phyloP scores from a whole-genome alignment of 1,139 yeast species.

The Pichia sp. region DNA sequence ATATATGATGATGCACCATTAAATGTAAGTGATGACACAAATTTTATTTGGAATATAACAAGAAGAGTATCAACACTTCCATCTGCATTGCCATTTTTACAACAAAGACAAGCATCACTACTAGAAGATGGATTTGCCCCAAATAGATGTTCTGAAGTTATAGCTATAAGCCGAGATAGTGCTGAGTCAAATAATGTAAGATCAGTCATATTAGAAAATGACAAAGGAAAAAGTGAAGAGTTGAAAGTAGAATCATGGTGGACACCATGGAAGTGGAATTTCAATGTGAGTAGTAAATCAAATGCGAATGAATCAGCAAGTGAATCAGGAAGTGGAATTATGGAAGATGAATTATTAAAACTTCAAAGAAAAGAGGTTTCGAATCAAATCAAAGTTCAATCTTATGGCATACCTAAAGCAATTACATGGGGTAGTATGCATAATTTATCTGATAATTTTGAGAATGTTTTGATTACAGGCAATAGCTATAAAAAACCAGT shows the following conservation, averaged over 20 bases:
- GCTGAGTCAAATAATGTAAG: background rate
- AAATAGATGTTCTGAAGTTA: slow-evolving; percentile 5
- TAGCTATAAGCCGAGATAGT: background rate
- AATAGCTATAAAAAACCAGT: slow-evolving; percentile 32
- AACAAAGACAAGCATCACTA: background rate
- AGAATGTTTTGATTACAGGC: slow-evolving; percentile 35
- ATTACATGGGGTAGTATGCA: slow-evolving; percentile 23
- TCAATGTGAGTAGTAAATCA: background rate
- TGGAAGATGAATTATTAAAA: slow-evolving; percentile 12
- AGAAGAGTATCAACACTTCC: slow-evolving; percentile 6
- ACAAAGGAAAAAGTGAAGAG: background rate
- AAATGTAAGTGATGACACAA: background rate
- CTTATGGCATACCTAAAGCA: slow-evolving; percentile 19
- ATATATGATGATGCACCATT: background rate
- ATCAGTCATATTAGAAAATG: background rate
- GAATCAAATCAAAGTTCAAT: slow-evolving; percentile 17
- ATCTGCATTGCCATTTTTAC: background rate
- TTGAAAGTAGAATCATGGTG: slow-evolving; percentile 8
- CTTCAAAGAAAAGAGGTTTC: slow-evolving; percentile 14
- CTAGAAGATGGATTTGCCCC: slow-evolving; percentile 1
- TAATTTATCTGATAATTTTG: slow-evolving; percentile 14
- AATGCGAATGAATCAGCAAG: slow-evolving; percentile 1
- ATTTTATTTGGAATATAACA: slow-evolving; percentile 10
- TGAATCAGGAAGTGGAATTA: slow-evolving; percentile 7
- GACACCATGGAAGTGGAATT: slow-evolving; percentile 18